These are phyloP conservation scores for Kwoniella newhampshirensis DNA, from an alignment of 768 basidiomycete species.

Conservation along the genomic window DNA sequence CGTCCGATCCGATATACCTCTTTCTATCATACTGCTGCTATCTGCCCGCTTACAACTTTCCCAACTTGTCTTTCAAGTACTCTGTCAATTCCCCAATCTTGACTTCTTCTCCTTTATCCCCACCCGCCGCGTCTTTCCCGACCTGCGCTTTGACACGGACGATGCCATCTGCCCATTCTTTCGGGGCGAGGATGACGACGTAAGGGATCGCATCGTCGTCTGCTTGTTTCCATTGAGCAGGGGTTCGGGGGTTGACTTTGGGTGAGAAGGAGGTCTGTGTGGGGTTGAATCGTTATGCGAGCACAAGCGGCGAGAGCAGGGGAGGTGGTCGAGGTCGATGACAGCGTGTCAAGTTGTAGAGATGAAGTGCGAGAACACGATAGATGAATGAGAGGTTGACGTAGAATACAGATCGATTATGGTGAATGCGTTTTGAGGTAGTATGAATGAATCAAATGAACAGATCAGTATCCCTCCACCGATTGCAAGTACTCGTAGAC, in stretches of 20 bases:
- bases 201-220: slow-evolving; percentile 92
- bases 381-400: neutral
- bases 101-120: slow-evolving; percentile 64
- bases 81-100: slow-evolving; percentile 63
- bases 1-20: too few species aligned
- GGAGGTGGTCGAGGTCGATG: too few species aligned
- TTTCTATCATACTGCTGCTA: too few species aligned
- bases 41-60: slow-evolving; percentile 3
- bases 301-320: too few species aligned
- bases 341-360: too few species aligned
- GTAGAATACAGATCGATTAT: too few species aligned
- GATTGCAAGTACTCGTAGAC: too few species aligned
- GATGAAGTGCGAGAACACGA: neutral
- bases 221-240: slow-evolving; percentile 80
- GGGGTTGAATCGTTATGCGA: slow-evolving; percentile 5
- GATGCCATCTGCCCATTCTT: slow-evolving; percentile 77
- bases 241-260: slow-evolving; percentile 86
- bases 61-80: slow-evolving; percentile 59
- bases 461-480: too few species aligned
- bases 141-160: slow-evolving; percentile 91
- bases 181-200: slow-evolving; percentile 83
- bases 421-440: too few species aligned
- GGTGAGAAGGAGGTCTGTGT: slow-evolving; percentile 85
- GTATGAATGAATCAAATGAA: too few species aligned
- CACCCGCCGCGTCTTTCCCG: slow-evolving; percentile 58